A percentile compares a stretch with the other conserved stretches of the same genome.
Conservation (phyloP, 129 eudicot species). For the Scalesia atractyloides region DNA sequence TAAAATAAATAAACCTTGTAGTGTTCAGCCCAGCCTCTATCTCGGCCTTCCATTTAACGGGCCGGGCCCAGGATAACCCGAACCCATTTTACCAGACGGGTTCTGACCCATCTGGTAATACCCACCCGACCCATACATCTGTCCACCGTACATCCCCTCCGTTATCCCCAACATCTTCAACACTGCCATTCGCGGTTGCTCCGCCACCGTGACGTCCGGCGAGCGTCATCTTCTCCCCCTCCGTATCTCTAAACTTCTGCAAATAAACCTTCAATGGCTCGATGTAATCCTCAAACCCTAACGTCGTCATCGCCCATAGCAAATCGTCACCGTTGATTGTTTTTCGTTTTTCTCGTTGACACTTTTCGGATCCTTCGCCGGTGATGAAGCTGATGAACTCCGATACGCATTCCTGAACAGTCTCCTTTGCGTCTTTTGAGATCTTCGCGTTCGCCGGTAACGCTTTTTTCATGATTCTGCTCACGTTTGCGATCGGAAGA, state of each 20-base stretch:
- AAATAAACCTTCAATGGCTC: conserved; percentile 69
- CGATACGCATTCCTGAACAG: conserved; percentile 72
- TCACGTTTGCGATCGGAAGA: conserved; percentile 73
- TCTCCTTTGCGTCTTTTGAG: conserved; percentile 74
- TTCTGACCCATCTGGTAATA: conserved; percentile 45
- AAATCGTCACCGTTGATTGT: conserved; percentile 72
- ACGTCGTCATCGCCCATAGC: conserved; percentile 72
- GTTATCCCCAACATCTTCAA: conserved; percentile 39
- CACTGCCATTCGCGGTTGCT: conserved; percentile 27
- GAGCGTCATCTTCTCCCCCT: conserved; percentile 58
- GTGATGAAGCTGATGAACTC: conserved; percentile 81
- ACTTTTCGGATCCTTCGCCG: conserved; percentile 77
- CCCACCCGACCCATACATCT: conserved; percentile 44
- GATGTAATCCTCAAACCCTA: conserved; percentile 72
- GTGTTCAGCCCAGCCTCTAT: neutral
- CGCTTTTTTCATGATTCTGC: conserved; percentile 73
- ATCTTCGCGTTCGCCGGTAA: conserved; percentile 74
- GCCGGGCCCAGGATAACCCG: conserved; percentile 49
- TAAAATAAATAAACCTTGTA: neutral
- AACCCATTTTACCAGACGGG: conserved; percentile 46
- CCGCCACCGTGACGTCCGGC: conserved; percentile 42
- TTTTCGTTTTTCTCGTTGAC: conserved; percentile 71
- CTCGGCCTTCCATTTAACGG: conserved; percentile 45
- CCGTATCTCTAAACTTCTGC: conserved; percentile 68
- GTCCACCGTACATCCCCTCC: conserved; percentile 40